These are phyloP conservation scores for Saccharum spontaneum DNA, from an alignment of 176 grass and related monocot genomes.

Conservation along the genomic window DNA sequence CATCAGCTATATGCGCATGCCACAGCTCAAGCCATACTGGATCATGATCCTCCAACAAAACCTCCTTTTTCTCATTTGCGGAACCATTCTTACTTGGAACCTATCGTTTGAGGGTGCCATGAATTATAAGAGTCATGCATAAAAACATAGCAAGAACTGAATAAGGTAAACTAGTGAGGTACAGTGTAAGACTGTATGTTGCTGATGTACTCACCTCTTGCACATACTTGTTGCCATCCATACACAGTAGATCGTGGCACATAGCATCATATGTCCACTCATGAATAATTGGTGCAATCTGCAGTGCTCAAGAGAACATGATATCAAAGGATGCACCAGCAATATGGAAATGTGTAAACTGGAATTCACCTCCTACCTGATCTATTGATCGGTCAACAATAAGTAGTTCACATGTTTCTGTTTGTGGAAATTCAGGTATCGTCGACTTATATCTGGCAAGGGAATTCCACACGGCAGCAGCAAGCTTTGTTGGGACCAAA, in stretches of 20 bases:
- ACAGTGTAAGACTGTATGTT: background rate
- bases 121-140: slow-evolving; percentile 7
- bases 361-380: slow-evolving; percentile 50
- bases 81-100: slow-evolving; percentile 67
- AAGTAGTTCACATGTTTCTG: slow-evolving; percentile 90
- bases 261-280: slow-evolving; percentile 97
- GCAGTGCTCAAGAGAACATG: slow-evolving; percentile 21
- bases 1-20: slow-evolving; percentile 81
- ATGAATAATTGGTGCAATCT: slow-evolving; percentile 94
- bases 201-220: slow-evolving; percentile 60
- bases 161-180: background rate
- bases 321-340: slow-evolving; percentile 7
- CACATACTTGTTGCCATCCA: slow-evolving; percentile 94
- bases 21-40: slow-evolving; percentile 91
- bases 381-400: slow-evolving; percentile 91
- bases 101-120: slow-evolving; percentile 36
- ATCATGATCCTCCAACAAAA: slow-evolving; percentile 92
- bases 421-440: slow-evolving; percentile 75
- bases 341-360: background rate
- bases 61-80: slow-evolving; percentile 74
- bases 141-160: background rate
- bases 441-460: slow-evolving; percentile 59
- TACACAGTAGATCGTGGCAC: slow-evolving; percentile 82
- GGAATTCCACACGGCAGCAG: slow-evolving; percentile 77
- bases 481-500: slow-evolving; percentile 82